A percentile compares a stretch with the other conserved stretches of the same genome.
phyloP scores from a whole-genome alignment of 352 stramenopile genomes.

The Stramenopiles sp. region DNA sequence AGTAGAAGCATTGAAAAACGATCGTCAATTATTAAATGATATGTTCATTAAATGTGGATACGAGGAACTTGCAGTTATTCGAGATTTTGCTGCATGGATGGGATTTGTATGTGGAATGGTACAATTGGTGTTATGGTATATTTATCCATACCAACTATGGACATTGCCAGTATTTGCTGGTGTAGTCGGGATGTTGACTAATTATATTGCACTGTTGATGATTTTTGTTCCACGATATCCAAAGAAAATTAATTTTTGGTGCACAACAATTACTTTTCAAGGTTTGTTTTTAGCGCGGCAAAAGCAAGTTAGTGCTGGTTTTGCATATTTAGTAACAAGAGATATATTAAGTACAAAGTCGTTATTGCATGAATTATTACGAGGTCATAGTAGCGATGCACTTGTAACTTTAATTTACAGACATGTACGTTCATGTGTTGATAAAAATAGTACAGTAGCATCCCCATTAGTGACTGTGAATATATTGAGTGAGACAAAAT shows the following conservation, averaged over 20 bases:
- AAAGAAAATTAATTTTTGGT: slow-evolving; percentile 44
- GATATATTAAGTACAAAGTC: slow-evolving; percentile 62
- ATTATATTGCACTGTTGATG: slow-evolving; percentile 79
- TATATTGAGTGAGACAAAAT: no score
- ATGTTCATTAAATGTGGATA: slow-evolving; percentile 78
- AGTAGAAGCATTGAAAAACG: slow-evolving; percentile 69
- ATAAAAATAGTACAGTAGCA: no score
- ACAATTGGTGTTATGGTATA: slow-evolving; percentile 33
- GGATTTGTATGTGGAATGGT: slow-evolving; percentile 59
- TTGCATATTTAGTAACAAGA: slow-evolving; percentile 47
- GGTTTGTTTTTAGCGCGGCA: slow-evolving; percentile 81
- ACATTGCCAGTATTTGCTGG: slow-evolving; percentile 65
- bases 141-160: slow-evolving; percentile 23
- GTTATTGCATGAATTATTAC: slow-evolving; percentile 63
- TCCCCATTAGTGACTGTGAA: no score
- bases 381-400: no score
- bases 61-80: slow-evolving; percentile 67
- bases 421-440: no score
- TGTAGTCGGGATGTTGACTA: slow-evolving; percentile 87
- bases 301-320: slow-evolving; percentile 58
- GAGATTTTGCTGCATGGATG: slow-evolving; percentile 64
- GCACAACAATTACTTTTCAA: slow-evolving; percentile 71
- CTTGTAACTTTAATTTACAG: no score
- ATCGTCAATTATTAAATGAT: slow-evolving; percentile 82
- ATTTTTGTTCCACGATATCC: slow-evolving; percentile 72